Base-by-base conservation (phyloP, 1,284 basidiomycete species). In the Cryptococcus sp. region DNA sequence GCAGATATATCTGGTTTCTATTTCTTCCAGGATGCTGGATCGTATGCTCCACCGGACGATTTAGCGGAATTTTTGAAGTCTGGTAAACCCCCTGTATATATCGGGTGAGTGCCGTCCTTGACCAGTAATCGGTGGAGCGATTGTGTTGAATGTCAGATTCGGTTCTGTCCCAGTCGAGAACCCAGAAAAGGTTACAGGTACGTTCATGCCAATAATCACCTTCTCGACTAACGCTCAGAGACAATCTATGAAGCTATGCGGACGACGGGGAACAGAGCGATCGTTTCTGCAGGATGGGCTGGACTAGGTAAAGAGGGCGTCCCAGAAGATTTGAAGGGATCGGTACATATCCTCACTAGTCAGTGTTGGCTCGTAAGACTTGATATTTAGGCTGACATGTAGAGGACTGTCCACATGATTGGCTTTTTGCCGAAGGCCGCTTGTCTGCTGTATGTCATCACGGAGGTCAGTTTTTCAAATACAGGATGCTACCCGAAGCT, bases 361-460 rank as follows among this genome's bases (percentile, higher is more conserved):
- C 7, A 21, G 16, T 32, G 11, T 14, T 1, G 60, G 21, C 37
- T 2, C 23, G 13, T 13, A 25, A 25, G 3, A 28, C 45, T 23
- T 22, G 16, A 19, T 32, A 24, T 31, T 47, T 42, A 46, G 14
- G 28, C 28, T 28, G 11, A 14, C 16, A 5, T 18, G 16, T 47
- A 57, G 81, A 78, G 25, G 80, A 81, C 53, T 78, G 84, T 3
- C 83, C 84, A 0, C 84, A 85, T 62, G 84, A 85, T 64, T 86
- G 84, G 84, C 74, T 86, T 2, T 85, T 85, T 57, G 79, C 79
- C 3, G 58, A 65, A 0, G 59, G 57, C 28, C 69, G 81, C 2
- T 82, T 85, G 1, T 71, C 79, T n/a, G 83, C 83, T 1, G 83
- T 85, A 0, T 81, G 83, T 16, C 84, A 85, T 64, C 84, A 85